Percentiles rank a stretch among this genome's conserved stretches.
phyloP scores from a whole-genome alignment of 345 rosid genomes.

The Gossypium thurberi region DNA sequence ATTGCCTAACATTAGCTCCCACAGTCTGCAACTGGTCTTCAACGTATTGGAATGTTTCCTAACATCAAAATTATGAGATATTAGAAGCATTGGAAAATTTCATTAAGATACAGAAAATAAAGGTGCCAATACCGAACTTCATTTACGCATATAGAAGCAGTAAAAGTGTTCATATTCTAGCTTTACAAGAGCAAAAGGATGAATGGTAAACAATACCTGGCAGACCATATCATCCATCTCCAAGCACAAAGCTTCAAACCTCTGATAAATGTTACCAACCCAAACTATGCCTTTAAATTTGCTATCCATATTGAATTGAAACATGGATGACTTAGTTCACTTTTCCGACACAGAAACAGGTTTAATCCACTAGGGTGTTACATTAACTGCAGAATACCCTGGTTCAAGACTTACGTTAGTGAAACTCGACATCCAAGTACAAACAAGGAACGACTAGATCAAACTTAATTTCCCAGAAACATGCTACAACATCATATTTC shows the following conservation, averaged over 20 bases:
- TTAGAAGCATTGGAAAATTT: background rate
- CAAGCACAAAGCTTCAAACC: conserved; percentile 26
- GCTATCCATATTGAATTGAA: conserved; percentile 14
- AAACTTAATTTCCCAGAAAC: background rate
- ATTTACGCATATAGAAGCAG: background rate
- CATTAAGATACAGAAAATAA: background rate
- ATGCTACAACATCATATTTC: background rate
- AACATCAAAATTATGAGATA: conserved; percentile 12
- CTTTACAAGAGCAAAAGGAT: background rate
- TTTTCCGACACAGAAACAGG: background rate
- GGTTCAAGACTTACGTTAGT: background rate
- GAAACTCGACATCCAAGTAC: background rate
- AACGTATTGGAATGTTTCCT: conserved; percentile 24
- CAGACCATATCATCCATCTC: conserved; percentile 23
- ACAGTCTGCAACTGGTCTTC: conserved; percentile 21
- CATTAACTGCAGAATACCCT: background rate
- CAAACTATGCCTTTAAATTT: conserved; percentile 18
- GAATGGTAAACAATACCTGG: conserved; percentile 21
- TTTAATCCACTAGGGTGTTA: background rate
- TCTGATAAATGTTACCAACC: conserved; percentile 23
- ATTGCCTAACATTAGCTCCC: conserved; percentile 23
- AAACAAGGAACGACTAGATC: background rate
- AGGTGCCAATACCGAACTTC: background rate
- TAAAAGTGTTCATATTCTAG: background rate
- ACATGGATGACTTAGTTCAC: background rate